Evolutionary conservation across 164 flowering plant species (phyloP).

Genomic region (Stephania cephalantha): DNA sequence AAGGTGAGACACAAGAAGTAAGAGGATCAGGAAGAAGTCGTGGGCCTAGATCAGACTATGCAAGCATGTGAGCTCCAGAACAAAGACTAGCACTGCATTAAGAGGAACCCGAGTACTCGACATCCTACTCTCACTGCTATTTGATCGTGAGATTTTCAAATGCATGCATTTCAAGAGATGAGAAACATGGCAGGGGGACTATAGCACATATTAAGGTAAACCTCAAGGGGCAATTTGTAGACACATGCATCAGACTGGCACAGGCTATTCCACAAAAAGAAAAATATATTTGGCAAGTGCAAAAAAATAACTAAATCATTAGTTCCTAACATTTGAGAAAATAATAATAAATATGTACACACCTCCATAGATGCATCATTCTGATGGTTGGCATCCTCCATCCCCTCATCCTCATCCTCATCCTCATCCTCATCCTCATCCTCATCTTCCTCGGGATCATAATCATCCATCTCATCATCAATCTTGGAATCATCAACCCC

Average conservation of each 20-base stretch:
- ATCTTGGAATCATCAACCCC: slow-evolving; percentile 23
- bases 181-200: no score
- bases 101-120: no score
- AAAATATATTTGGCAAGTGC: not conserved
- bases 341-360: slow-evolving; percentile 1
- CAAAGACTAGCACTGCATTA: no score
- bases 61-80: no score
- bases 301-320: not conserved
- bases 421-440: slow-evolving; percentile 63
- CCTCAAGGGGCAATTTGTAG: not conserved
- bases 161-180: no score
- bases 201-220: no score
- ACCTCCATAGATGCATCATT: slow-evolving; percentile 39
- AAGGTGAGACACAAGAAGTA: no score
- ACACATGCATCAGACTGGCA: not conserved
- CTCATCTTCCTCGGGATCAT: slow-evolving; percentile 61
- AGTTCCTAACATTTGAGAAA: not conserved
- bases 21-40: no score
- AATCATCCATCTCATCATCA: slow-evolving; percentile 19
- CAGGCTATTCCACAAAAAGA: not conserved
- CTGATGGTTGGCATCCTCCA: slow-evolving; percentile 34
- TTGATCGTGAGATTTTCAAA: no score
- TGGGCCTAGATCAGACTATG: no score
- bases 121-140: no score
- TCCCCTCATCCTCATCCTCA: slow-evolving; percentile 60